Percentiles rank a stretch among this genome's conserved stretches.
phyloP scores from a whole-genome alignment of 2,329 filamentous ascomycete species.

The Colletotrichum falcatum region DNA sequence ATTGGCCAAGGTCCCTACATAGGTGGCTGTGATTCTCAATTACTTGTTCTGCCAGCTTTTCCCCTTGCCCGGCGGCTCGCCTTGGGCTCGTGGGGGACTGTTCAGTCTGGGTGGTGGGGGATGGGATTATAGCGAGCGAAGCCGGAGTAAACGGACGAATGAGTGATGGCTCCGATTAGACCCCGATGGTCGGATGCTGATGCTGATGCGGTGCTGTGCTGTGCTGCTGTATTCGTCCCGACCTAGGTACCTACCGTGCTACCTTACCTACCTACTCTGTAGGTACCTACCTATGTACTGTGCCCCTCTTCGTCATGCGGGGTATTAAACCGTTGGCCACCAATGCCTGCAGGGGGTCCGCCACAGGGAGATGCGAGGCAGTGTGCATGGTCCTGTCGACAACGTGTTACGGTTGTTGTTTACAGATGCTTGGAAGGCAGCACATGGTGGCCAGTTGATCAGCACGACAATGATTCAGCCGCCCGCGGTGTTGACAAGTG shows the following conservation, averaged over 20 bases:
- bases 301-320: constrained; percentile 37
- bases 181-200: constrained; percentile 17
- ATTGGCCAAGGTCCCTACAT: not conserved
- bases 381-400: not conserved
- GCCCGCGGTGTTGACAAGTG: not conserved
- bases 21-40: not conserved
- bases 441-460: not conserved
- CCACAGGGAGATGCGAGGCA: not conserved
- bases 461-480: not conserved
- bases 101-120: constrained; percentile 1
- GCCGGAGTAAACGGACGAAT: not conserved
- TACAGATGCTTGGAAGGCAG: not conserved
- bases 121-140: not conserved
- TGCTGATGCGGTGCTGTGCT: constrained; percentile 4
- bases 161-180: constrained; percentile 10
- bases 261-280: too few relatives aligned
- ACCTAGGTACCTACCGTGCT: too few relatives aligned
- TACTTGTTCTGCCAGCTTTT: not conserved
- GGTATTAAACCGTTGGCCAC: constrained; percentile 6
- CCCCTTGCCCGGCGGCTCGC: not conserved
- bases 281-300: too few relatives aligned
- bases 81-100: constrained; percentile 18
- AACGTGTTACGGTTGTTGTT: not conserved
- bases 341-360: constrained; percentile 8
- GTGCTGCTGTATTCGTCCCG: too few relatives aligned